Evolutionary conservation across 129 eudicot species (phyloP), one percentile per base, ranked within the genome.

Genomic region (Pittosporum tobira): DNA sequence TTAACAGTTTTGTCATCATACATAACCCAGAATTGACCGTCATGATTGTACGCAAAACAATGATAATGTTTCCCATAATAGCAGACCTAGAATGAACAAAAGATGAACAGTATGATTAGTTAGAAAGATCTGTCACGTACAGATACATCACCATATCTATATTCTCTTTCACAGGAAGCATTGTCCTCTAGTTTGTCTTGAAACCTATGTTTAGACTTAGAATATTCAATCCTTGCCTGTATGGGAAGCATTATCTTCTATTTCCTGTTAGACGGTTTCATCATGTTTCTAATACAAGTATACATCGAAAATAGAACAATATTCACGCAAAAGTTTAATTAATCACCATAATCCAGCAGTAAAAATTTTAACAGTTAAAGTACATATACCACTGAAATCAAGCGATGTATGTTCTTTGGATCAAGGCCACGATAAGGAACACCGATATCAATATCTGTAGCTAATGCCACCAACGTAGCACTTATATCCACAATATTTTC

Each of bases 1-100:
- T 85, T 86, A 30, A 90, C 94, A 11, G 87, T 80, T 82, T 80
- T 78, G 77, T 90, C 97, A 83, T 90, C 97, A 66, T 85, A 90
- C 97, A 90, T 85, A 38, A 90, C 73, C 97, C 97, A 90, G 26
- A 66, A 70, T 34, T 80, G 81, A 76, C 71, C 78, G 34, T 68
- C 89, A 42, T 73, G 84, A 68, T 74, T 85, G 74, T 80, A 90
- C 22, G 97, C 97, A 75, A 90, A 90, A 71, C 97, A 90, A 74
- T 83, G 88, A 74, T 90, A 90, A 74, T 90, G 97, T 55, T 90
- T 95, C 45, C 97, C 97, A 36, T 90, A 90, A 69, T 85, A 90
- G 78, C 97, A 90, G 45, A 90, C 97, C 97, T 90, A 68, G 52
- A 55, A 61, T 15, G 28, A 44, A 29, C 34, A 61, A 16, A 71